These are phyloP conservation scores for Linnemannia hyalina DNA, from an alignment of 192 early-diverging fungal species.

Conservation along the genomic window DNA sequence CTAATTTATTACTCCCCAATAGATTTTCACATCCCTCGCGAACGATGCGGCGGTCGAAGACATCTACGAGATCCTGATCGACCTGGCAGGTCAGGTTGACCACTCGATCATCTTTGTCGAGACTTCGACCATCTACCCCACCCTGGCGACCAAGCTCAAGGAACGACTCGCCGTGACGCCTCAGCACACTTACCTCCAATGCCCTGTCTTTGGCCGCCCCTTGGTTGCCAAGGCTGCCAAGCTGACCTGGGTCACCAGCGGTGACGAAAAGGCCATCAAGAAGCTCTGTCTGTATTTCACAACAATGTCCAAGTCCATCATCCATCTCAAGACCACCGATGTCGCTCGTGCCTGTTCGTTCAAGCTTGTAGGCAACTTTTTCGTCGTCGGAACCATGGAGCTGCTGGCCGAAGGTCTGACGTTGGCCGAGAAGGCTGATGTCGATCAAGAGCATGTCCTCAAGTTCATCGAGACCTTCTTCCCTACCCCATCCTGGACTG, in stretches of 20 bases:
- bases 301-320: constrained; percentile 28
- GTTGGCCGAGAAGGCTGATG: constrained; percentile 65
- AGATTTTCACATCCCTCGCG: constrained; percentile 70
- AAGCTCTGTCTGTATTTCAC: constrained; percentile 46
- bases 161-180: constrained; percentile 37
- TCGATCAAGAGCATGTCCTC: constrained; percentile 64
- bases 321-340: constrained; percentile 53
- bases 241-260: constrained; percentile 43
- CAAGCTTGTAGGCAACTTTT: constrained; percentile 77
- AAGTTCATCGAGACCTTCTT: constrained; percentile 67
- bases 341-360: constrained; percentile 58
- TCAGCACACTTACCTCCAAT: constrained; percentile 57
- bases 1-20: background rate
- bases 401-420: constrained; percentile 73
- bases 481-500: constrained; percentile 50
- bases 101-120: constrained; percentile 70
- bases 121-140: constrained; percentile 70
- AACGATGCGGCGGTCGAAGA: constrained; percentile 70
- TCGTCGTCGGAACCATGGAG: constrained; percentile 67
- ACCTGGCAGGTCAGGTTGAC: constrained; percentile 37
- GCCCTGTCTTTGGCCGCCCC: constrained; percentile 60
- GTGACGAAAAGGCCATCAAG: constrained; percentile 51
- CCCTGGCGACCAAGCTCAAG: constrained; percentile 48
- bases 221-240: constrained; percentile 44
- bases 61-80: constrained; percentile 62